A percentile compares a stretch with the other conserved stretches of the same genome.
Evolutionary conservation across 208 protist genomes (phyloP).

Genomic region (Kentomonas sorsogonicus): DNA sequence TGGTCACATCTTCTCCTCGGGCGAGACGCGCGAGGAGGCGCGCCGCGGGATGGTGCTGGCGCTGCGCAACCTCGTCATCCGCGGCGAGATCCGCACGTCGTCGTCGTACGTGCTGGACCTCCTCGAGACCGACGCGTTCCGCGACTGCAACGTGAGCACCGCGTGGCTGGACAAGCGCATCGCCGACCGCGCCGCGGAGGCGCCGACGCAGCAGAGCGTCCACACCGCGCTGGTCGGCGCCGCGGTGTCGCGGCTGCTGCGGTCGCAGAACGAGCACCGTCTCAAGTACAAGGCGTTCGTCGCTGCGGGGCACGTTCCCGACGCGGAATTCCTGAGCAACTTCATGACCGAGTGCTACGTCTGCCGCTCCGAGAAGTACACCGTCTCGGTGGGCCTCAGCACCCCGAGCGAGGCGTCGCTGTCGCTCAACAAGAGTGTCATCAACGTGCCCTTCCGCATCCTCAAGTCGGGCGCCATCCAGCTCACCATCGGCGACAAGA

Average conservation of each 20-base stretch:
- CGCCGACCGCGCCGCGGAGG: conserved; percentile 39
- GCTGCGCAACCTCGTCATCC: conserved; percentile 92
- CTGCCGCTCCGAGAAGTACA: conserved; percentile 68
- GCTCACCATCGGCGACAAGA: conserved; percentile 65
- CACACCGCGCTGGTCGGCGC: conserved; percentile 72
- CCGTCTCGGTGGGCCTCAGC: conserved; percentile 42
- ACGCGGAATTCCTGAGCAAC: conserved; percentile 62
- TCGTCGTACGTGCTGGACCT: conserved; percentile 91
- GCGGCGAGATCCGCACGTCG: conserved; percentile 95
- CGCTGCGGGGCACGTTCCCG: conserved; percentile 81
- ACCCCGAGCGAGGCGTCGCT: conserved; percentile 62
- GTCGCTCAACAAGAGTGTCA: conserved; percentile 62
- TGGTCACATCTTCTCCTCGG: conserved; percentile 96
- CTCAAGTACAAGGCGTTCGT: conserved; percentile 73
- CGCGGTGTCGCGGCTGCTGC: conserved; percentile 52
- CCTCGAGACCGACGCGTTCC: conserved; percentile 78
- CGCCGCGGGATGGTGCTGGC: conserved; percentile 89
- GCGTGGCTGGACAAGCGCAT: conserved; percentile 87
- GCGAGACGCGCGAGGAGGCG: conserved; percentile 90
- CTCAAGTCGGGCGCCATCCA: conserved; percentile 80
- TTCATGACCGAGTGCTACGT: conserved; percentile 69
- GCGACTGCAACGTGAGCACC: conserved; percentile 74
- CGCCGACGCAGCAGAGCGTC: conserved; percentile 45
- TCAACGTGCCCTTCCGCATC: conserved; percentile 69
- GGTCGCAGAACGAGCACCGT: conserved; percentile 37